These are phyloP conservation scores for Tremellales sp. DNA, from an alignment of 1,284 basidiomycete genomes.

Conservation along the genomic window DNA sequence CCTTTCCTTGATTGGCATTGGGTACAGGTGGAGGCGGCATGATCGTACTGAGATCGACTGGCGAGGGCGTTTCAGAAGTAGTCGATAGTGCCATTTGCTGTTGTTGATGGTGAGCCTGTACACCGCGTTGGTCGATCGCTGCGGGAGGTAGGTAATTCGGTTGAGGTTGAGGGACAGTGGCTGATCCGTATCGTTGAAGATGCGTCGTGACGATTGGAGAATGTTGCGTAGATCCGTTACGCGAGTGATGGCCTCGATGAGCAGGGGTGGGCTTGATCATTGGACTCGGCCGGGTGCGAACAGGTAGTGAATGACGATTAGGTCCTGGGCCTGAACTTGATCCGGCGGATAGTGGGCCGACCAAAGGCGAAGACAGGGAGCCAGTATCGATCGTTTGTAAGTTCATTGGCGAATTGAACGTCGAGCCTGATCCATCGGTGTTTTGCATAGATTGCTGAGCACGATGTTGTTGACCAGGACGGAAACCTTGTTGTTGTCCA, in stretches of 20 bases:
- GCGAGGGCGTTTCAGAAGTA: constrained; percentile 60
- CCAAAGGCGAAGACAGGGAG: constrained; percentile 7
- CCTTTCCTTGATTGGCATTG: constrained; percentile 21
- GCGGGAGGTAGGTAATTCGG: constrained; percentile 34
- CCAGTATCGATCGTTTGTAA: neutral
- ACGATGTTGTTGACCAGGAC: constrained; percentile 3
- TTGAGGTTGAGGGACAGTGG: neutral
- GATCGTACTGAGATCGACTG: constrained; percentile 62
- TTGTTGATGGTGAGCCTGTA: constrained; percentile 15
- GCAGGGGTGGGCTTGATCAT: constrained; percentile 47
- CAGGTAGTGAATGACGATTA: constrained; percentile 35
- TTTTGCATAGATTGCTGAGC: neutral
- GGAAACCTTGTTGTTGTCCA: constrained; percentile 1
- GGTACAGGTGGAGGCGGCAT: constrained; percentile 59
- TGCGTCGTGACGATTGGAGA: neutral
- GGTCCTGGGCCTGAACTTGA: constrained; percentile 27
- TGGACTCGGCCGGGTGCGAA: constrained; percentile 43
- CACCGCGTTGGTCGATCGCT: constrained; percentile 34
- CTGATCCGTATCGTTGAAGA: neutral
- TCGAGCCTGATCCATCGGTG: neutral
- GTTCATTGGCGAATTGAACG: constrained; percentile 1
- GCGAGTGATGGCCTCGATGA: constrained; percentile 21
- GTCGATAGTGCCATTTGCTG: constrained; percentile 16
- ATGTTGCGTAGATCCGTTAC: neutral
- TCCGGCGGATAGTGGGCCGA: constrained; percentile 1